Evolutionary conservation across 371 early-diverging fungal species (phyloP), one percentile per base, ranked within the genome.

Genomic region (Dipsacomyces acuminosporus): DNA sequence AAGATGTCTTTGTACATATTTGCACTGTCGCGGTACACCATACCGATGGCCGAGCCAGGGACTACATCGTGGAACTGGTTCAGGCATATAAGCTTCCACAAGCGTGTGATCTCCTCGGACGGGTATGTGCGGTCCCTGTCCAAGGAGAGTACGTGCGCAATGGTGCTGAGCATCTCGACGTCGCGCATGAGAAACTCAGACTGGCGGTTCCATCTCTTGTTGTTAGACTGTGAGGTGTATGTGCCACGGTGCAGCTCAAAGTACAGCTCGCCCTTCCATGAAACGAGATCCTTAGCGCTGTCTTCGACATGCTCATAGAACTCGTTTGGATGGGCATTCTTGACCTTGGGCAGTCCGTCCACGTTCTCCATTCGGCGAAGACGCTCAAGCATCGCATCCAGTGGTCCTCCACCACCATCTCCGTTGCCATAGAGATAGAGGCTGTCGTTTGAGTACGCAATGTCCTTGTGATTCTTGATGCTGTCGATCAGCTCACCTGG

Each of bases 231-330:
- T 0, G 91, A 79, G 0, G 98, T 97, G 73, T 94, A 95, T 14
- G 95, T 94, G 18, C 96, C 96, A 33, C 96, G 85, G 64, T 96
- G 96, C n/a, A 94, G 80, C 65, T 96, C 96, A 62, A 94, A 85
- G 67, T 94, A 94, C 78, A 97, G 73, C 67, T 96, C 97, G 18
- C 97, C 97, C 48, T 89, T 88, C 86, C 94, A 96, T 3, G 81
- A 54, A 18, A 83, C 83, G 5, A 96, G 72, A 14, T 85, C 84
- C 2, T 78, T 66, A 26, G 89, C 80, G 1, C 78, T 72, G 23
- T 69, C 59, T 50, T 86, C 88, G 2, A 95, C 59, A 18, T 77
- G 64, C 46, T 88, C 76, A 71, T 88, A 97, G 59, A 97, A 94
- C 0, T 76, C 73, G 2, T 78, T 78, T 1, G 88, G 90, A 48